Percentiles rank a stretch among this genome's conserved stretches.
These are phyloP conservation scores for Cenchrus americanus DNA, from an alignment of 176 grass and related monocot species.

Conservation along the genomic window DNA sequence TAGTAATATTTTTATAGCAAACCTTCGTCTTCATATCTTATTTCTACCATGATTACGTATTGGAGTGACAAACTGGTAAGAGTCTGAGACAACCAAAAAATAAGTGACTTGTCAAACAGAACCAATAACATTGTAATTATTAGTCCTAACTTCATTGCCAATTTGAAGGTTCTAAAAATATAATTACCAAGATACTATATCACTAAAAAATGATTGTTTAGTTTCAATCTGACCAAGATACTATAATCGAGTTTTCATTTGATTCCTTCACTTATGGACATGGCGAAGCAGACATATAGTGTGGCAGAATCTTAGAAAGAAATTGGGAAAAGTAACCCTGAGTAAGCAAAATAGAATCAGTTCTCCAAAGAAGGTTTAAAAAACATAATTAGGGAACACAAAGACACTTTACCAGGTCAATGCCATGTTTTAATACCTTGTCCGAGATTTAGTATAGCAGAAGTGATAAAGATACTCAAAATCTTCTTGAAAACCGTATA, in stretches of 20 bases:
- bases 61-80: neutral
- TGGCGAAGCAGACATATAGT: neutral
- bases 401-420: neutral
- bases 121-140: neutral
- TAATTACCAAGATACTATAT: neutral
- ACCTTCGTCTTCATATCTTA: neutral
- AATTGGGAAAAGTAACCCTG: neutral
- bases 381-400: neutral
- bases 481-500: constrained; percentile 67
- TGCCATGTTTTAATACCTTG: constrained; percentile 63
- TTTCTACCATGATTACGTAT: neutral
- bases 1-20: constrained; percentile 4
- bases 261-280: constrained; percentile 4
- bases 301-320: constrained; percentile 9
- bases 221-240: neutral
- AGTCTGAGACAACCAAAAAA: neutral
- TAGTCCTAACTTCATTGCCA: neutral
- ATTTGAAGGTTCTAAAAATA: constrained; percentile 23
- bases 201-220: neutral
- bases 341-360: constrained; percentile 9
- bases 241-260: neutral
- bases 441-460: constrained; percentile 83
- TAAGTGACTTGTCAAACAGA: neutral
- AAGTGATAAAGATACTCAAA: constrained; percentile 95
- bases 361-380: neutral